phyloP scores from a whole-genome alignment of 2,329 filamentous ascomycete genomes.

The Leptodontidium sp. region DNA sequence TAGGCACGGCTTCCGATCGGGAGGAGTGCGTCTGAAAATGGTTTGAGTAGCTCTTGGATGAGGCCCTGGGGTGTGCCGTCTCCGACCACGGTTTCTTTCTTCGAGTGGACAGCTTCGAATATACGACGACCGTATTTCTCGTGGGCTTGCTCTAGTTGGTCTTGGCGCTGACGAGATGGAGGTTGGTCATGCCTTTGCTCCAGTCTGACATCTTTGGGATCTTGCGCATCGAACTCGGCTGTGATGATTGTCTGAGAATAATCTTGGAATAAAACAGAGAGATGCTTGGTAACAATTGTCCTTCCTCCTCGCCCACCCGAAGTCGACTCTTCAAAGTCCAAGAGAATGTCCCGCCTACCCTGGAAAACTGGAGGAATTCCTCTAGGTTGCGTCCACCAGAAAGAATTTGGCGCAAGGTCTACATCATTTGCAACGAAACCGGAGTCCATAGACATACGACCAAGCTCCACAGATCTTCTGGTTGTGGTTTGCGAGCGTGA shows the following conservation, averaged over 20 bases:
- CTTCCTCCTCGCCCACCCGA: constrained; percentile 74
- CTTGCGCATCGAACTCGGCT: constrained; percentile 77
- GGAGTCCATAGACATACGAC: constrained; percentile 77
- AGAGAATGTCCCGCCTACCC: constrained; percentile 81
- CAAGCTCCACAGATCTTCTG: constrained; percentile 71
- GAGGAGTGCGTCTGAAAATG: constrained; percentile 75
- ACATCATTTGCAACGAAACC: constrained; percentile 90
- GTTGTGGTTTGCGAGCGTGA: constrained; percentile 57
- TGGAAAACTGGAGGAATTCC: constrained; percentile 83
- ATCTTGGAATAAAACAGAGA: constrained; percentile 91
- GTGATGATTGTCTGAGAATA: constrained; percentile 95
- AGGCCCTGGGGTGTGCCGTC: constrained; percentile 84
- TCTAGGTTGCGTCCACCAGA: constrained; percentile 89
- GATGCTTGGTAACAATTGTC: constrained; percentile 76
- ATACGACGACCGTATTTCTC: constrained; percentile 83
- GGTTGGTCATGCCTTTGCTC: constrained; percentile 90
- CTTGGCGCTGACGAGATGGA: constrained; percentile 83
- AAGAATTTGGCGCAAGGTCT: constrained; percentile 75
- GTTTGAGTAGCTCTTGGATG: constrained; percentile 79
- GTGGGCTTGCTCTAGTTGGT: constrained; percentile 90
- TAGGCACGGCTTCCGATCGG: constrained; percentile 91
- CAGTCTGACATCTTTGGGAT: constrained; percentile 75
- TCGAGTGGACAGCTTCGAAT: constrained; percentile 70
- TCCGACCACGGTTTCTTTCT: constrained; percentile 82
- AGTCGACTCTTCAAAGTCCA: constrained; percentile 81